Evolutionary conservation across 2,329 filamentous ascomycete species (phyloP), one percentile per base, ranked within the genome.

Genomic region (Scytalidium sp.): DNA sequence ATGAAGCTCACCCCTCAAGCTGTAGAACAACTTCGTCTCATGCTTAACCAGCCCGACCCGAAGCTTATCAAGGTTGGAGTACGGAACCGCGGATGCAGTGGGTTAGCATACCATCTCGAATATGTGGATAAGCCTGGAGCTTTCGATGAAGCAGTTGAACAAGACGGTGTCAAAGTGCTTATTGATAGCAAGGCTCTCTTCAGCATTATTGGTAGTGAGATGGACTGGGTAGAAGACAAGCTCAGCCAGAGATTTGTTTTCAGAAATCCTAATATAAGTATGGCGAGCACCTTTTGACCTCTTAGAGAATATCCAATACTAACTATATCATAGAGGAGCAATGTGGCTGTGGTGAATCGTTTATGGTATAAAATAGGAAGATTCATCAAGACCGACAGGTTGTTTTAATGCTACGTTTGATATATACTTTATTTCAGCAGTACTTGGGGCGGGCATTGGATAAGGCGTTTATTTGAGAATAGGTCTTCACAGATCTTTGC

Each of bases 151-250:
- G 79, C 85, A 46, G 90, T 99, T 1, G 92, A 95, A 66, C 94
- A 99, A 67, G 94, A 97, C 63, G 94, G 93, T 0, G 93, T 99
- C 50, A 93, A 89, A 71, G 93, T 99, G 27, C 69, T 97, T 67
- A 94, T 99, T 50, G 94, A 99, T 69, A 96, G 90, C 77, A 97
- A 97, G 75, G 94, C 94, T 40, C 74, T 99, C 45, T 92, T 99
- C 67, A 97, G 93, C 70, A 97, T 99, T 47, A 97, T 99, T 61
- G 94, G 94, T 4, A 96, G 88, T 65, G 93, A 97, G 73, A 99
- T 99, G 94, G 94, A 99, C 66, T 99, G 93, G 92, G 79, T 93
- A 10, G 92, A 97, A 71, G 94, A 97, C 62, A 96, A 96, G 74
- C 73, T 99, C 56, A 96, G 87, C 67, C 82, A 92, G 70, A 80